Conservation (phyloP, 2,329 filamentous ascomycete species). For the Nemania serpens region DNA sequence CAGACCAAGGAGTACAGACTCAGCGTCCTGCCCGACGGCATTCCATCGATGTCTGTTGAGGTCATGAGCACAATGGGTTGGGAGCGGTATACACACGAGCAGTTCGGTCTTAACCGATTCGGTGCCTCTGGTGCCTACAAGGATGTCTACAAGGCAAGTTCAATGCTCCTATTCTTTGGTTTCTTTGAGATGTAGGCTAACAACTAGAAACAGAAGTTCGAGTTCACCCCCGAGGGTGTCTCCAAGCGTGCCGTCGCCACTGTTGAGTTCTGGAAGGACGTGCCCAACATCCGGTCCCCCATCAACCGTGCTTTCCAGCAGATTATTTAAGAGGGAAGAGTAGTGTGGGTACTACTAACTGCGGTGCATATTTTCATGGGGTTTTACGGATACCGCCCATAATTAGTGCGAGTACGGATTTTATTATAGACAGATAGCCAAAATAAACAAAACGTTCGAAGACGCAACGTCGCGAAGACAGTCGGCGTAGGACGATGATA, state of each 20-base stretch:
- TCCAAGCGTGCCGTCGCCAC: slow-evolving; percentile 92
- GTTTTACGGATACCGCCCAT: slow-evolving; percentile 29
- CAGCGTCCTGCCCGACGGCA: slow-evolving; percentile 88
- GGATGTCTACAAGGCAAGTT: slow-evolving; percentile 87
- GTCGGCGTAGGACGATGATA: background rate
- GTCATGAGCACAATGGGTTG: slow-evolving; percentile 97
- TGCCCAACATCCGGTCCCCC: slow-evolving; percentile 87
- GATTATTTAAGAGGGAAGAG: slow-evolving; percentile 69
- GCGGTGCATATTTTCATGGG: slow-evolving; percentile 15
- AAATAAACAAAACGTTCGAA: slow-evolving; percentile 31
- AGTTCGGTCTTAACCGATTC: slow-evolving; percentile 99
- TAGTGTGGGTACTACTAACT: slow-evolving; percentile 22
- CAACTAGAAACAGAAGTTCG: slow-evolving; percentile 77
- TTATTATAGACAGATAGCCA: slow-evolving; percentile 38
- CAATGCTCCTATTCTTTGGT: background rate
- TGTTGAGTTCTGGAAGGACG: slow-evolving; percentile 96
- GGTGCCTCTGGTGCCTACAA: slow-evolving; percentile 97
- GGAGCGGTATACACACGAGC: slow-evolving; percentile 99
- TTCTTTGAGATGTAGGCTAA: slow-evolving; percentile 42
- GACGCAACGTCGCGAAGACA: background rate
- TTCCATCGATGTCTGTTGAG: slow-evolving; percentile 91
- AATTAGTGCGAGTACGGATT: slow-evolving; percentile 23
- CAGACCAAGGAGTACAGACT: slow-evolving; percentile 96
- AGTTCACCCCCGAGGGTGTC: slow-evolving; percentile 97
- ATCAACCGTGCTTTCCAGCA: slow-evolving; percentile 98